Evolutionary conservation across 2,329 filamentous ascomycete genomes (phyloP), one percentile per base, ranked within the genome.

Genomic region (Biscogniauxia sp.): DNA sequence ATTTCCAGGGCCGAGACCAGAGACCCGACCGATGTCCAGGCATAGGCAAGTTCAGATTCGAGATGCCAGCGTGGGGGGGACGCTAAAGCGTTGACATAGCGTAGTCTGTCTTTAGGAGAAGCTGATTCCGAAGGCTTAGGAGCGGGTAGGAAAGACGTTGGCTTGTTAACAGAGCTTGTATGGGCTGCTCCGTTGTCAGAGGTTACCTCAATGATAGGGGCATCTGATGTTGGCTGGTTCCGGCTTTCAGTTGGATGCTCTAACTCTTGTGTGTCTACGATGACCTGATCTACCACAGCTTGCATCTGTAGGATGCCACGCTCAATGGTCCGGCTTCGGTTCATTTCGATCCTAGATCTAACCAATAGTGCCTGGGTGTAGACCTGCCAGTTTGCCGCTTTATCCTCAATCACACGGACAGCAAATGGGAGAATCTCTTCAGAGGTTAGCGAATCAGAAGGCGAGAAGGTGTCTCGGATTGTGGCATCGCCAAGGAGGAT

Each of bases 361-460:
- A 98, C 91, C 0, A 99, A 82, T 8, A 99, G 80, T 0, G 93
- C 95, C 72, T 98, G 93, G 0, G 95, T 97, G 73, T 98, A 98
- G 37, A 97, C 89, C 74, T 98, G 95, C 95, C 95, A 99, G 75
- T 98, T 99, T 0, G 92, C 94, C 53, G 90, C 90, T 67, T 94
- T 93, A 62, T 95, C 93, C 8, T 90, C 85, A 1, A 99, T 82
- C 0, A 98, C 95, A 50, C 95, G 87, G 1, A 88, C 89, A 0
- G 95, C 95, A 72, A 94, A 99, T 0, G 95, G 95, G 0, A 96
- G 77, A 4, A 96, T 94, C 73, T 98, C 92, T 76, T 98, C 93
- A n/a, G 93, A 84, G 0, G 93, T 98, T 0, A 99, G 80, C 0
- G 91, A 89, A 72, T 98, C 90, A 0, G 87, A 82, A 0, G 95